Conservation (phyloP, 225 moss, liverwort and hornwort species). For the Asterella californica region DNA sequence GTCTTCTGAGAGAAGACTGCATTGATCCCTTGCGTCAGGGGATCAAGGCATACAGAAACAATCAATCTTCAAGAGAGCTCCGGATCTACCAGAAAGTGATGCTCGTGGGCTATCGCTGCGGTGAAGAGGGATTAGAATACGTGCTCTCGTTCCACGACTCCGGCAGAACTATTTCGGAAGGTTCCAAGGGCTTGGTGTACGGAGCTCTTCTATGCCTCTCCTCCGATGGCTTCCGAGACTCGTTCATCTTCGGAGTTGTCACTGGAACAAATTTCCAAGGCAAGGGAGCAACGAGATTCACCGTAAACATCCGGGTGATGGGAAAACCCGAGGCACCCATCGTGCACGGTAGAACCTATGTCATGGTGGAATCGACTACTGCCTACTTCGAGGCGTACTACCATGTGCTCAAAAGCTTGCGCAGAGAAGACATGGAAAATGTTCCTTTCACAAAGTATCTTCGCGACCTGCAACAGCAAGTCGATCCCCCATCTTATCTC, state of each 20-base stretch:
- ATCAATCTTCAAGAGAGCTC: constrained; percentile 6
- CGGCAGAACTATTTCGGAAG: not conserved
- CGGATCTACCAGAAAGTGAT: constrained; percentile 25
- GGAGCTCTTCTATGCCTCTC: constrained; percentile 49
- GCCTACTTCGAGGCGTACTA: constrained; percentile 48
- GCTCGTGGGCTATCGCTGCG: constrained; percentile 22
- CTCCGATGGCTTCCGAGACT: constrained; percentile 29
- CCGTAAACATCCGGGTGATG: constrained; percentile 26
- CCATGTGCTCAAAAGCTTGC: constrained; percentile 42
- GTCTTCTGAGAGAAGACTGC: constrained; percentile 42
- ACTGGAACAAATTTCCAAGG: not conserved
- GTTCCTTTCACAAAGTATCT: constrained; percentile 37
- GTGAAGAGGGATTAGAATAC: constrained; percentile 24
- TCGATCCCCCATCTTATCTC: constrained; percentile 36
- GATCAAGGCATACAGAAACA: constrained; percentile 17
- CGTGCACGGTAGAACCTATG: not conserved
- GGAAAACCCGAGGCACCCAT: not conserved
- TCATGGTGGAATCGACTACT: constrained; percentile 49
- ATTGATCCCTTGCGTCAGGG: constrained; percentile 38
- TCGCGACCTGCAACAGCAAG: constrained; percentile 27
- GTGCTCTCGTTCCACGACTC: constrained; percentile 9
- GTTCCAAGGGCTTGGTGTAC: constrained; percentile 22
- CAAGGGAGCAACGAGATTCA: constrained; percentile 10
- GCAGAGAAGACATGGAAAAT: constrained; percentile 37
- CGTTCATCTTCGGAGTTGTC: constrained; percentile 32